Conservation (phyloP, 371 early-diverging fungal genomes). For the Mucor mucedo region DNA sequence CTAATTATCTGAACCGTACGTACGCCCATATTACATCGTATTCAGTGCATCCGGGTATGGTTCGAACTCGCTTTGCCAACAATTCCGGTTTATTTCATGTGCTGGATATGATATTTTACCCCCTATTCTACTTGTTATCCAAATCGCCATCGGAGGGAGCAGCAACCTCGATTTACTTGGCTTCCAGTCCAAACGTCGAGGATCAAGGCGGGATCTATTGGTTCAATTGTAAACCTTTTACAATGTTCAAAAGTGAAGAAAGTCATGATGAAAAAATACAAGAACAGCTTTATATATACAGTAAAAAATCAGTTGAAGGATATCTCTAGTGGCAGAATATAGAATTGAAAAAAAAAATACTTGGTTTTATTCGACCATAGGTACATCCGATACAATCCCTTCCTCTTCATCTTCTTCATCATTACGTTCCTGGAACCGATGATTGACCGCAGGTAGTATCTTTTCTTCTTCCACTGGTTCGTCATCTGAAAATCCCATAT, state of each 20-base stretch:
- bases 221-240: conserved; percentile 11
- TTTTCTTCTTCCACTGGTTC: conserved; percentile 20
- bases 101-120: conserved; percentile 7
- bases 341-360: neutral
- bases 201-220: conserved; percentile 14
- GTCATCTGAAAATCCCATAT: conserved; percentile 21
- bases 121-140: conserved; percentile 10
- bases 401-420: conserved; percentile 34
- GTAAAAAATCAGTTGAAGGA: conserved; percentile 8
- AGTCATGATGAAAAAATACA: conserved; percentile 3
- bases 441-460: conserved; percentile 3
- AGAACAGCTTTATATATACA: neutral
- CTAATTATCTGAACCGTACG: conserved; percentile 52
- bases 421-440: conserved; percentile 32
- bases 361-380: conserved; percentile 24
- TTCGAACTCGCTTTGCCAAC: conserved; percentile 36
- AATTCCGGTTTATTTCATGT: conserved; percentile 6
- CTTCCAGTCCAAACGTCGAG: conserved; percentile 7
- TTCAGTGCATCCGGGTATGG: conserved; percentile 64
- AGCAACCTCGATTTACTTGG: conserved; percentile 24
- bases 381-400: conserved; percentile 28
- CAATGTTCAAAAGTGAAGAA: conserved; percentile 3
- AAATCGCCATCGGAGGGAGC: conserved; percentile 28
- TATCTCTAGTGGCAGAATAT: conserved; percentile 2
- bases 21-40: conserved; percentile 53